phyloP scores from a whole-genome alignment of 2,329 filamentous ascomycete genomes.

The Diplodia sapinea region DNA sequence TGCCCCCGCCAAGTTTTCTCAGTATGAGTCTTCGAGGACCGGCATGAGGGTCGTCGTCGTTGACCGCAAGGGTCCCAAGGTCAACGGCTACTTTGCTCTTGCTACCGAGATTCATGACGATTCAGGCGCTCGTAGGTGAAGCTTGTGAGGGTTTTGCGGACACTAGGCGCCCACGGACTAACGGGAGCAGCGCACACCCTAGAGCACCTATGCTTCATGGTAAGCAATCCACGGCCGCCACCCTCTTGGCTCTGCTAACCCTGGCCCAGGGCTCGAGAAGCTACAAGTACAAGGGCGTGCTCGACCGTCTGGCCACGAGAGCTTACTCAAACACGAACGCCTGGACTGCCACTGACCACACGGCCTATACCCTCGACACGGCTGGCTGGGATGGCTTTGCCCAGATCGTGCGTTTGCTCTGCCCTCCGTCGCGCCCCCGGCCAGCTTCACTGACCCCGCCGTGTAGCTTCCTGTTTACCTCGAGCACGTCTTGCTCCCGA shows the following conservation, averaged over 20 bases:
- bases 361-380: constrained; percentile 92
- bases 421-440: not conserved
- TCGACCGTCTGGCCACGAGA: constrained; percentile 91
- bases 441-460: not conserved
- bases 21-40: constrained; percentile 94
- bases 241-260: not conserved
- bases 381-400: constrained; percentile 97
- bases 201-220: constrained; percentile 60
- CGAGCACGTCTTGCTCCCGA: constrained; percentile 90
- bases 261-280: constrained; percentile 83
- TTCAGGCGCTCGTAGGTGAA: constrained; percentile 72
- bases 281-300: constrained; percentile 91
- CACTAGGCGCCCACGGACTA: constrained; percentile 25
- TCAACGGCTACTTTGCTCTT: constrained; percentile 91
- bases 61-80: constrained; percentile 91
- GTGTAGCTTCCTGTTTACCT: constrained; percentile 81
- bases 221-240: constrained; percentile 19
- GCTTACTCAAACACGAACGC: constrained; percentile 95
- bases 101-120: constrained; percentile 98
- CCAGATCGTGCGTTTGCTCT: constrained; percentile 64
- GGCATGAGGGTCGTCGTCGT: constrained; percentile 94
- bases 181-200: constrained; percentile 53
- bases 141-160: constrained; percentile 22
- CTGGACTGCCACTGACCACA: constrained; percentile 96
- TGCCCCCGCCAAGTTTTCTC: constrained; percentile 83